These are phyloP conservation scores for Canavalia gladiata DNA, from an alignment of 306 rosid genomes.

Conservation along the genomic window DNA sequence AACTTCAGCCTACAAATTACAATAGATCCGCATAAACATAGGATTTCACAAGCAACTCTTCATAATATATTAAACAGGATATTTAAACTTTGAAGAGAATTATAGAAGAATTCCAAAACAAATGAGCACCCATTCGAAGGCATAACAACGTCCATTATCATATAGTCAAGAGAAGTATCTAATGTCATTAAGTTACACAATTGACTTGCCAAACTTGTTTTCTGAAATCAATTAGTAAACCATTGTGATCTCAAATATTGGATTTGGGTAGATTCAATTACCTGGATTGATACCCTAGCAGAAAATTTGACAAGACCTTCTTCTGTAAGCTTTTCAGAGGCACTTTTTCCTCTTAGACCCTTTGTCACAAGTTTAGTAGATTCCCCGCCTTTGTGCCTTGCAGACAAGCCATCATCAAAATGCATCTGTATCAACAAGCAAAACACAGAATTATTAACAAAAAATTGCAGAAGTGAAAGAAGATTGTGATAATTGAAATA, in stretches of 20 bases:
- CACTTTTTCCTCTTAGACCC: conserved; percentile 82
- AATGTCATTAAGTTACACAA: conserved; percentile 18
- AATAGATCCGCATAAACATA: conserved; percentile 47
- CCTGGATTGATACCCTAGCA: conserved; percentile 92
- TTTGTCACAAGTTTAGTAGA: conserved; percentile 84
- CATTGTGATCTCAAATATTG: conserved; percentile 24
- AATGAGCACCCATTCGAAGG: conserved; percentile 31
- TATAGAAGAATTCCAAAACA: conserved; percentile 13
- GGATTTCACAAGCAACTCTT: conserved; percentile 25
- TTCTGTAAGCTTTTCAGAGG: conserved; percentile 87
- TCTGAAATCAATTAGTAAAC: conserved; percentile 25
- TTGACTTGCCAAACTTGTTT: conserved; percentile 6
- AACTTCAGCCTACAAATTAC: conserved; percentile 80
- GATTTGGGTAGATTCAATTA: conserved; percentile 51
- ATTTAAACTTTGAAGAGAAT: conserved; percentile 1
- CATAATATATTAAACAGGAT: conserved; percentile 25
- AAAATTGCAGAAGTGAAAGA: conserved; percentile 31
- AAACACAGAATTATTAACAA: conserved; percentile 31
- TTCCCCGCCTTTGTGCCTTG: conserved; percentile 83
- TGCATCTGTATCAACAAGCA: conserved; percentile 71
- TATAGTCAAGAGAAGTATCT: conserved; percentile 15
- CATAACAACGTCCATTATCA: conserved; percentile 6
- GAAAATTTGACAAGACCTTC: conserved; percentile 96
- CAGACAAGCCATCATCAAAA: conserved; percentile 95
- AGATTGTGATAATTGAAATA: conserved; percentile 18